phyloP scores from a whole-genome alignment of 129 eudicot species.

The Logfia minima region DNA sequence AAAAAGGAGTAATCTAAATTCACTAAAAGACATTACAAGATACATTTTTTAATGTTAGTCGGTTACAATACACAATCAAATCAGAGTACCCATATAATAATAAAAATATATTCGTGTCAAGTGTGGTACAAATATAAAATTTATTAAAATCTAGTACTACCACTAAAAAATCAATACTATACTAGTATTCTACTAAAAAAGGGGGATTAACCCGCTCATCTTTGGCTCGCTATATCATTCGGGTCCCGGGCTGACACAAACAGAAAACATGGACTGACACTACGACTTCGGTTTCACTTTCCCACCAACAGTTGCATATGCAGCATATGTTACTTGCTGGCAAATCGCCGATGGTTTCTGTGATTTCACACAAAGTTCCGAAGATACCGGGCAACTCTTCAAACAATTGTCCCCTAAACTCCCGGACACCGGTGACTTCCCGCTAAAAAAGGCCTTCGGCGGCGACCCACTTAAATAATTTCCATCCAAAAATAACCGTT shows the following conservation, averaged over 20 bases:
- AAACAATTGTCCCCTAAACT: constrained; percentile 91
- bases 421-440: constrained; percentile 50
- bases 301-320: constrained; percentile 39
- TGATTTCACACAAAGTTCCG: constrained; percentile 64
- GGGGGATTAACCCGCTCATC: no score
- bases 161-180: constrained; percentile 14
- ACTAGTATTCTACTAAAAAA: not conserved
- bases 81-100: not conserved
- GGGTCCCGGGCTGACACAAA: not conserved
- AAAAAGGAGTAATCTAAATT: no score
- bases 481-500: constrained; percentile 71
- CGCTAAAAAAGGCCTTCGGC: constrained; percentile 69
- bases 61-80: not conserved
- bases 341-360: constrained; percentile 79
- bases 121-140: constrained; percentile 23
- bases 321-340: constrained; percentile 33
- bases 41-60: not conserved
- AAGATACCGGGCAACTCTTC: constrained; percentile 56
- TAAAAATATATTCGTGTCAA: not conserved
- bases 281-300: constrained; percentile 59
- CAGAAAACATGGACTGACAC: constrained; percentile 46
- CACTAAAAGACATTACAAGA: not conserved
- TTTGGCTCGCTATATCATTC: no score
- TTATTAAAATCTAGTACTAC: constrained; percentile 22
- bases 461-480: constrained; percentile 81